Evolutionary conservation across 305 asterid genomes (phyloP).

Genomic region (Euphrasia arctica): DNA sequence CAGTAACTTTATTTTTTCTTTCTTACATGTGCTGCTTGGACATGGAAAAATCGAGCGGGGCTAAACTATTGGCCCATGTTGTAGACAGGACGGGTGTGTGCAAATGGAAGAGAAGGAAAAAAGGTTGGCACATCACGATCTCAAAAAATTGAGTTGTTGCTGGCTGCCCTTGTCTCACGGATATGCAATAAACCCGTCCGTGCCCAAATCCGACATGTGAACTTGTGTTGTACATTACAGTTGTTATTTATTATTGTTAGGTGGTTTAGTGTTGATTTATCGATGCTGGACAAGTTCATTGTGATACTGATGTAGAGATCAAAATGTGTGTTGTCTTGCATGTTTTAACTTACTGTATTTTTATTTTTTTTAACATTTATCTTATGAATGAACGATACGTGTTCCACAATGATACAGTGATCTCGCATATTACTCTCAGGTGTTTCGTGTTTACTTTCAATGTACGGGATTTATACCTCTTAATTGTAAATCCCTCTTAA

Average conservation of each 20-base stretch:
- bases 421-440: too few relatives aligned
- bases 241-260: neutral
- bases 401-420: slow-evolving; percentile 29
- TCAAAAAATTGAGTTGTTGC: neutral
- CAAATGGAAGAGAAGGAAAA: neutral
- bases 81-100: neutral
- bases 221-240: slow-evolving; percentile 30
- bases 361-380: too few relatives aligned
- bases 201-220: slow-evolving; percentile 15
- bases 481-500: too few relatives aligned
- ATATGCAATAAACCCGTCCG: too few relatives aligned
- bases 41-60: slow-evolving; percentile 8
- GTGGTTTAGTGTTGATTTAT: slow-evolving; percentile 1
- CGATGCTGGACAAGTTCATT: neutral
- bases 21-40: neutral
- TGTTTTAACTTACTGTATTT: too few relatives aligned
- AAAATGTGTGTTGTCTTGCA: too few relatives aligned
- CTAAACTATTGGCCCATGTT: neutral
- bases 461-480: too few relatives aligned
- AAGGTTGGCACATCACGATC: too few relatives aligned
- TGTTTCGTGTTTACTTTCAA: too few relatives aligned
- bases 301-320: neutral
- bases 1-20: slow-evolving; percentile 27
- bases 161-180: slow-evolving; percentile 18
- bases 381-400: slow-evolving; percentile 21